phyloP scores from a whole-genome alignment of 441 rosid species.

The Dalechampia spathulata region DNA sequence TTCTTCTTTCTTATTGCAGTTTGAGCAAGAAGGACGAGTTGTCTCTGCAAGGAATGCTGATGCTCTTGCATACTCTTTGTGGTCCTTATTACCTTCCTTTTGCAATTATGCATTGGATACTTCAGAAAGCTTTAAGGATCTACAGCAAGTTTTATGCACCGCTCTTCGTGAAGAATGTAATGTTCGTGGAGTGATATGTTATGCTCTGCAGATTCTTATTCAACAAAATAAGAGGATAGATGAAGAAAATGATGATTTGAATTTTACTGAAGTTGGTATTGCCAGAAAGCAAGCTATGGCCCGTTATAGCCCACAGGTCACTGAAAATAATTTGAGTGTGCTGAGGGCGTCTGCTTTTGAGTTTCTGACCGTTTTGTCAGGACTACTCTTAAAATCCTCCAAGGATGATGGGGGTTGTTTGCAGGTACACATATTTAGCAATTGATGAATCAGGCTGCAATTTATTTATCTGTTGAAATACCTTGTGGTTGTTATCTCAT shows the following conservation, averaged over 20 bases:
- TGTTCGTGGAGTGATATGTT: slow-evolving; percentile 65
- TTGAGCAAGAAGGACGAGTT: slow-evolving; percentile 63
- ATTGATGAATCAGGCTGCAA: neutral
- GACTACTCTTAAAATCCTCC: slow-evolving; percentile 51
- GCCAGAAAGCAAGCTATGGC: slow-evolving; percentile 47
- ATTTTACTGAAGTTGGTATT: slow-evolving; percentile 29
- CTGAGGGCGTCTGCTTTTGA: slow-evolving; percentile 52
- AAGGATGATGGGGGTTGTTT: slow-evolving; percentile 86
- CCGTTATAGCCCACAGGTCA: slow-evolving; percentile 47
- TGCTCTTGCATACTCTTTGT: slow-evolving; percentile 64
- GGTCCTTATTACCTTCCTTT: slow-evolving; percentile 93
- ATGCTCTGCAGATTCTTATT: slow-evolving; percentile 65
- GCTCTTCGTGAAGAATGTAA: slow-evolving; percentile 56
- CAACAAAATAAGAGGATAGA: slow-evolving; percentile 56
- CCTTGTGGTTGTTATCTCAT: neutral
- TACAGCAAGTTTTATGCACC: slow-evolving; percentile 37
- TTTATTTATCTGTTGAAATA: neutral
- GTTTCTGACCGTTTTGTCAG: slow-evolving; percentile 51
- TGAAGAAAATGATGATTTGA: slow-evolving; percentile 32
- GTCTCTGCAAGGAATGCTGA: slow-evolving; percentile 57
- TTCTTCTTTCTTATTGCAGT: slow-evolving; percentile 39
- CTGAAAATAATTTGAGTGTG: slow-evolving; percentile 49
- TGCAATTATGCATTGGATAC: slow-evolving; percentile 81
- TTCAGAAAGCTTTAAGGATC: slow-evolving; percentile 62
- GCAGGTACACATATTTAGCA: slow-evolving; percentile 45